Base-by-base conservation (phyloP, 305 asterid species). In the Fraxinus platypoda region DNA sequence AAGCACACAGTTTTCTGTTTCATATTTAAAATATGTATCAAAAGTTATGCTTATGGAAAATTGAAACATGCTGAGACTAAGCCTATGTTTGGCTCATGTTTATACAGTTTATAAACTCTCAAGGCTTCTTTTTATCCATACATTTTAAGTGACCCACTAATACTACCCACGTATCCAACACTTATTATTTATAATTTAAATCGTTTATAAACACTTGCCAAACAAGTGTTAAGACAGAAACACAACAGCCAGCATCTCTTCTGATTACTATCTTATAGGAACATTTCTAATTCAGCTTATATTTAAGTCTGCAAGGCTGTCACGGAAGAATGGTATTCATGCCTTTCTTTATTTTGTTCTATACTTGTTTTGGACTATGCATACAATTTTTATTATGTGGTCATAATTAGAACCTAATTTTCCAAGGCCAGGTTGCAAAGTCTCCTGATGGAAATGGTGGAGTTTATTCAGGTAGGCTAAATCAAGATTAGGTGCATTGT, bases 391-490 rank as follows among this genome's bases (percentile, higher is more conserved):
- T 71, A 43, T 76, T 70, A 72, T 46, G 57, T 73, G 79, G 12
- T 34, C 49, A 57, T 77, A 17, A 71, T 84, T 43, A 81, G 80
- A 81, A 84, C 38, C 62, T 85, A 84, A 84, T 81, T 85, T 86
- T 88, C 77, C 83, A 76, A 91, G 84, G 64, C 91, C 93, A 96
- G 99, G 95, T 94, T 71, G 97, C 98, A 23, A 93, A 92, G 88
- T 93, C 99, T 84, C 98, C 99, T 70, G 99, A 96, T 88, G 99
- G 99, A 83, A 96, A 96, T 80, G 99, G 99, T 72, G 99, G 99
- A 87, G 95, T 96, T 78, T 94, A 91, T 92, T 83, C 98, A 89
- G 98, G 99, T 90, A 80, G 15, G 41, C 75, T 83, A 35, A 72
- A 64, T 37, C 76, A 76, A 54, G 25, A 38, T 54, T 73, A 35